Conservation (phyloP, 2,329 filamentous ascomycete species). For the Fusarium haematococcum region DNA sequence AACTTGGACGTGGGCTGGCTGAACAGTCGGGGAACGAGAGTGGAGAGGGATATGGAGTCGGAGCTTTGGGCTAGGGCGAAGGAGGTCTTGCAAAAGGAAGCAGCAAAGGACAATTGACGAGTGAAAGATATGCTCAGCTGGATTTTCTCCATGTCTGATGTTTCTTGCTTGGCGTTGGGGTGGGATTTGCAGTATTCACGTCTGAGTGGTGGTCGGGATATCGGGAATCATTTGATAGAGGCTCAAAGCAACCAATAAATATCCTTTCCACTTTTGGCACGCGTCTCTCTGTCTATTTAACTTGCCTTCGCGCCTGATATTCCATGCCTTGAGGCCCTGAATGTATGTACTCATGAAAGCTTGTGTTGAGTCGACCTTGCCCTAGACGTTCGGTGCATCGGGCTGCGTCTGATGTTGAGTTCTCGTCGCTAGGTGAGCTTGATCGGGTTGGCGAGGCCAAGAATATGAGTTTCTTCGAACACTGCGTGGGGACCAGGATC, state of each 20-base stretch:
- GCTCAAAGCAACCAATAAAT: background rate
- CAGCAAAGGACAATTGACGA: constrained; percentile 26
- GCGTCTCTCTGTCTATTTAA: background rate
- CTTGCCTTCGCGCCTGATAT: background rate
- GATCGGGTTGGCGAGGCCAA: background rate
- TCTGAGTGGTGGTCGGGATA: background rate
- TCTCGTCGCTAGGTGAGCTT: background rate
- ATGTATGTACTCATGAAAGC: background rate
- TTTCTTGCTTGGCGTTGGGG: background rate
- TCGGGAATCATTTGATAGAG: background rate
- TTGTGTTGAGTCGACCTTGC: background rate
- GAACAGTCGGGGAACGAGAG: constrained; percentile 85
- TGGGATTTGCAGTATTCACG: background rate
- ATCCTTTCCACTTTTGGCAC: background rate
- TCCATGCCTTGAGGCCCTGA: background rate
- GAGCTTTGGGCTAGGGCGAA: constrained; percentile 74
- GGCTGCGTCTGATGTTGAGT: background rate
- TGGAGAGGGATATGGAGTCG: constrained; percentile 84
- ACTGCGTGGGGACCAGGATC: background rate
- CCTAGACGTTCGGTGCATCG: background rate
- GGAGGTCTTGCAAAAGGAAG: constrained; percentile 51
- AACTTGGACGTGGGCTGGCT: constrained; percentile 87
- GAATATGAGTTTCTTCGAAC: background rate
- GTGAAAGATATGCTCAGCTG: background rate
- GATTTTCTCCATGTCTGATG: background rate